Base-by-base conservation (phyloP, 352 stramenopile species). In the Globisporangium nunn region DNA sequence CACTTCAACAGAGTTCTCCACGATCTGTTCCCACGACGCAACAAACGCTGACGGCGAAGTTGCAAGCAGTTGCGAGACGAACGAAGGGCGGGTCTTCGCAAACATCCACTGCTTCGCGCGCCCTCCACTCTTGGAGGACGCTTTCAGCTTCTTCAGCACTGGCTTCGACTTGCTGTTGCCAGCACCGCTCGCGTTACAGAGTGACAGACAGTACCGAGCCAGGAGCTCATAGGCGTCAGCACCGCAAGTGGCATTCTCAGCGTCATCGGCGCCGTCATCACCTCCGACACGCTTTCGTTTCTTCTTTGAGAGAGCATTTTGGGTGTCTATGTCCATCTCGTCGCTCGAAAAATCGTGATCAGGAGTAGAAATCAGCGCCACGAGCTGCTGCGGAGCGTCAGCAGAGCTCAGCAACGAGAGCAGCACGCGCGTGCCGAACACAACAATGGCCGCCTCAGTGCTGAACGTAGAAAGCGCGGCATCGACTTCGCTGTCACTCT, bases 351-450 rank as follows among this genome's bases (percentile, higher is more conserved):
- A 17, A 12, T 17, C 37, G 0, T 35, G 15, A 5, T 0, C 18
- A 12, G 18, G 61, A 31, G 53, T 78, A 5, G 71, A 63, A 55
- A 81, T 80, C 14, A 83, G 54, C 6, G 63, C 50, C 39, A 78
- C 61, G 28, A 85, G 54, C 51, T 81, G 64, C 8, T 70, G 59
- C 12, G 75, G 72, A 33, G 60, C 37, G 18, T 73, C 62, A 18
- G 58, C 65, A 3, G 62, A 69, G 18, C 60, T 66, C 12, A 82
- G 53, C 17, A 86, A 29, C 3, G 64, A 64, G 15, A 81, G 58
- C 45, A 83, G 60, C 46, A 82, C 68, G 31, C 75, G 71, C 41
- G 71, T 62, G 17, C 64, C 59, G 60, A 81, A 82, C 11, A 72
- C 56, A 23, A 72, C 61, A 28, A 78, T 62, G 14, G 48, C 51